Evolutionary conservation across 257 asterid species (phyloP).

Genomic region (Primulina eburnea): DNA sequence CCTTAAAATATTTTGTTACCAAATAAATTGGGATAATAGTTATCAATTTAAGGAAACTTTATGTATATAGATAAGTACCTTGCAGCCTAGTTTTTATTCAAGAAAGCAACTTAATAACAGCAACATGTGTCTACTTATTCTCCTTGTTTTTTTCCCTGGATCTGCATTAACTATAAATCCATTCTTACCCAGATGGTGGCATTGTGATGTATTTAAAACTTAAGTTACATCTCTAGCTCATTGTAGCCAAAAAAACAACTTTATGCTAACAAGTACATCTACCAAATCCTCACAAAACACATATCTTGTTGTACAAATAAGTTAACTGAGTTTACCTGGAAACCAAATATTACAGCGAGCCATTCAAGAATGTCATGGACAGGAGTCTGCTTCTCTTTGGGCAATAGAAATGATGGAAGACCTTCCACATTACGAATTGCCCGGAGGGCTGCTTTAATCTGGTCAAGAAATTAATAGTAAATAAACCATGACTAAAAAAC

Average conservation of each 20-base stretch:
- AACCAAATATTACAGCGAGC: constrained; percentile 91
- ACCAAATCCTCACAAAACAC: constrained; percentile 4
- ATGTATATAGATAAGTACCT: not conserved
- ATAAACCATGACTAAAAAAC: constrained; percentile 12
- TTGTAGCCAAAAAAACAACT: not conserved
- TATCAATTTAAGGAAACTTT: not conserved
- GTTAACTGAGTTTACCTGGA: constrained; percentile 57
- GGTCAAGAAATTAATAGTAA: constrained; percentile 28
- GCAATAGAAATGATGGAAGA: constrained; percentile 63
- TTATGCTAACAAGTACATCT: not conserved
- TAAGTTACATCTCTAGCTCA: constrained; percentile 12
- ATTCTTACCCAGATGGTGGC: not conserved
- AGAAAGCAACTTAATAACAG: not conserved
- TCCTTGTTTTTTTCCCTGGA: not conserved
- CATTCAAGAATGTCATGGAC: constrained; percentile 85
- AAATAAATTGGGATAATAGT: not conserved
- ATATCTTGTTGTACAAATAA: not conserved
- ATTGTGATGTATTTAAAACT: not conserved
- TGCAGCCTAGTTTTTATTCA: not conserved
- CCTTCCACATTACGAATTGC: constrained; percentile 63
- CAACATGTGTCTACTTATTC: too few relatives aligned
- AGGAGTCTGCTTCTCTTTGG: constrained; percentile 52
- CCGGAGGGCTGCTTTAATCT: constrained; percentile 79
- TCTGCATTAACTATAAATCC: not conserved
- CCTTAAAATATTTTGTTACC: not conserved